phyloP scores from a whole-genome alignment of 1,139 yeast species.

The Lodderomyces elongisporus region DNA sequence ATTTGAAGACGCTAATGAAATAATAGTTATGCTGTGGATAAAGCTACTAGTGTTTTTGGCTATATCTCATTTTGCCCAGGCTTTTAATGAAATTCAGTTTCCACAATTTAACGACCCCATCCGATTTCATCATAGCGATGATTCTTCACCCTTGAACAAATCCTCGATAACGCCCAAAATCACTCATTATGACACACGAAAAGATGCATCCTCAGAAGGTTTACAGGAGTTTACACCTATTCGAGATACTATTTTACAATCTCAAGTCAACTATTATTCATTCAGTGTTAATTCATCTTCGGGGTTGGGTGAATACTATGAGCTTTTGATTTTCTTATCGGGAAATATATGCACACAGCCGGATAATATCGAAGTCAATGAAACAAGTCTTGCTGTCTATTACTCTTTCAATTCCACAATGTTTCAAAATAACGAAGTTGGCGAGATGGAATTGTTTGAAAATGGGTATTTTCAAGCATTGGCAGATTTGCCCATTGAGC shows the following conservation, averaged over 20 bases:
- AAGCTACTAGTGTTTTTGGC: too few relatives aligned
- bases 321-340: slow-evolving; percentile 52
- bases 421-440: slow-evolving; percentile 26
- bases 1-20: too few relatives aligned
- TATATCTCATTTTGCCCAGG: too few relatives aligned
- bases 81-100: too few relatives aligned
- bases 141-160: too few relatives aligned
- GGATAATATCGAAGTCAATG: slow-evolving; percentile 18
- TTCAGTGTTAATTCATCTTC: slow-evolving; percentile 42
- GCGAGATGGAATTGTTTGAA: slow-evolving; percentile 27
- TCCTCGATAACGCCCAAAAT: too few relatives aligned
- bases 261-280: slow-evolving; percentile 39
- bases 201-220: slow-evolving; percentile 20
- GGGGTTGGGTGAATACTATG: slow-evolving; percentile 47
- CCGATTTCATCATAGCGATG: too few relatives aligned
- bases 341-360: slow-evolving; percentile 59
- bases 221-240: slow-evolving; percentile 45
- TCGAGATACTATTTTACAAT: slow-evolving; percentile 30
- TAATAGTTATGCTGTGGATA: too few relatives aligned
- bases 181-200: too few relatives aligned
- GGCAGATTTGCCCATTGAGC: slow-evolving; percentile 26
- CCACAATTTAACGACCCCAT: too few relatives aligned
- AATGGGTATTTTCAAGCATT: slow-evolving; percentile 55
- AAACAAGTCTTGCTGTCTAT: slow-evolving; percentile 43
- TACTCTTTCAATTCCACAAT: slow-evolving; percentile 46